Base-by-base conservation (phyloP, 306 rosid genomes). In the Acacia acuminata region DNA sequence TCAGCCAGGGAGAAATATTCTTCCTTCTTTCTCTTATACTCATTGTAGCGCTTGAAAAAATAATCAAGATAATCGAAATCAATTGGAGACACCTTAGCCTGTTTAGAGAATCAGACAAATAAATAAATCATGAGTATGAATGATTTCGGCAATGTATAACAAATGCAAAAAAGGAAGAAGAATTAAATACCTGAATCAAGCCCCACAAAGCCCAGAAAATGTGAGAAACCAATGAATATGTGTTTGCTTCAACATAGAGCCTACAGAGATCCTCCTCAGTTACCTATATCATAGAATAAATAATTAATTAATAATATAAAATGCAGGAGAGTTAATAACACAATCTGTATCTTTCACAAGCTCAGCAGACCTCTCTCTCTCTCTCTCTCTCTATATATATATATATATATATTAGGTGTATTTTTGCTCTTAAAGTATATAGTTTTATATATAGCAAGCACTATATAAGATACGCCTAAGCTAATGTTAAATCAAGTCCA, bases 141-240 rank as follows among this genome's bases (percentile, higher is more conserved):
- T 56, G 71, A 44, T 14, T 42, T 66, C 10, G n/a, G n/a, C 36
- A 43, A 74, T 76, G 65, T 47, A 63, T 75, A 81, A 63, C 44
- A 5, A 78, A 10, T 47, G 75, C 65, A 82, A 42, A 38, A 38
- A 6, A 82, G 40, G 78, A 55, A 71, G 48, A 82, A 88, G 63
- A n/a, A 55, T 53, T 48, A 11, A 16, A 44, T 85, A 96, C 99
- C 99, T 96, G 99, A 77, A 96, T 92, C 65, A 92, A n/a, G 58
- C 88, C 99, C 99, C 99, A 96, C 82, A 96, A 84, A 61, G 97
- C 96, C 99, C 99, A 96, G 83, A 81, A 85, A 83, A 96, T 36
- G 90, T 96, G 97, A 0, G 99, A 72, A 30, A 94, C 97, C 80
- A 94, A 74, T 82, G 84, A 82, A 81, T 82, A 96, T 38, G 91